Base-by-base conservation (phyloP, 306 rosid species). In the Hippophae rhamnoides region DNA sequence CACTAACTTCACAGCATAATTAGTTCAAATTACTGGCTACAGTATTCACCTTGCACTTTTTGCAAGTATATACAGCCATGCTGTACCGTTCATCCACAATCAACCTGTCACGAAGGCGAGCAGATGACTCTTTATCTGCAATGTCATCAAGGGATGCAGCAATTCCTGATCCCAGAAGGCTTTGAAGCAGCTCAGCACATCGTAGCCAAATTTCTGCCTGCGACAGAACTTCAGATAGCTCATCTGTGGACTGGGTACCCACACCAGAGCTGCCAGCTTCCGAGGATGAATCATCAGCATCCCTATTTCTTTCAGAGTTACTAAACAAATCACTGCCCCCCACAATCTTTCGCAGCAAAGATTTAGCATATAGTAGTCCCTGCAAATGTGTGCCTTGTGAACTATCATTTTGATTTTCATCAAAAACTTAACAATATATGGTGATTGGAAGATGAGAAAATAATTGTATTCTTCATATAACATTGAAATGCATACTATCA, bases 1-100 rank as follows among this genome's bases (percentile, higher is more conserved):
- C 57, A 65, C 70, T 40, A 69, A 61, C 23, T 61, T 62, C 50
- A 40, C 13, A 65, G 64, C 59, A 63, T 66, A 23, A 51, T 10
- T 60, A 65, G 72, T 69, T 31, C 61, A 40, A 46, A 49, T 26
- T 43, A 18, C 23, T 41, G 57, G 61, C 56, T 9, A n/a, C 12
- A 57, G 66, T 48, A 53, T 52, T 61, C 84, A 90, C 98, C 98
- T 87, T 90, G 64, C 98, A 90, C 89, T 90, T 90, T 78, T 61
- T 87, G 82, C 98, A 66, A 27, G 98, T 90, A 74, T 90, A 90
- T 48, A 90, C 98, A 65, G 96, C 98, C 96, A 90, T 90, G 82
- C 98, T 87, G 72, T 90, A 90, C 67, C 96, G 78, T 67, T 90
- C 98, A 41, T 83, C 95, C 61, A 75, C 75, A 53, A 83, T 85